A percentile compares a stretch with the other conserved stretches of the same genome.
Evolutionary conservation across 768 basidiomycete species (phyloP).

Genomic region (Pulveroboletus sp.): DNA sequence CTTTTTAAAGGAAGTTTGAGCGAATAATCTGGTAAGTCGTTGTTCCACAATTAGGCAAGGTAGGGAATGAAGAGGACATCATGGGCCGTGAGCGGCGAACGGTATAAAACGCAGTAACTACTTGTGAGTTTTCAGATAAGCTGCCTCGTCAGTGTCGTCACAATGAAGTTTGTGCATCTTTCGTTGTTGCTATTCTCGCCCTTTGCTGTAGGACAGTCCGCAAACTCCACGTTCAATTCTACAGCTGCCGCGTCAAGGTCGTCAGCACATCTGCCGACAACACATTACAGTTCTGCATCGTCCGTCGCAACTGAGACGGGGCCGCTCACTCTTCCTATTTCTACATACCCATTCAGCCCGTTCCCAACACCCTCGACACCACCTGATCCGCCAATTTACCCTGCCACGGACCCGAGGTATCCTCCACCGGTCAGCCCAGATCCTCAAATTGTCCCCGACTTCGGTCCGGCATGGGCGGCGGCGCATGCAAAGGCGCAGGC

Average conservation of each 20-base stretch:
- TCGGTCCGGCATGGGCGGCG: conserved; percentile 43
- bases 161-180: background rate
- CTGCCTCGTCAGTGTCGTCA: background rate
- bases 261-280: background rate
- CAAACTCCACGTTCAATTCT: background rate
- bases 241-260: background rate
- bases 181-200: conserved; percentile 1
- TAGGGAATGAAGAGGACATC: too few species aligned
- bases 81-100: background rate
- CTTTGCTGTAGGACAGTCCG: conserved; percentile 3
- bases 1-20: too few species aligned
- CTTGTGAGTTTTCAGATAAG: background rate
- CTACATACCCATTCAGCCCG: conserved; percentile 44
- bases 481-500: conserved; percentile 55
- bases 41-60: too few species aligned
- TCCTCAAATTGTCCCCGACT: conserved; percentile 36
- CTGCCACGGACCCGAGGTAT: conserved; percentile 46
- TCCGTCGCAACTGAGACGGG: conserved; percentile 18
- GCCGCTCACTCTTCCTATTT: conserved; percentile 33
- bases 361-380: conserved; percentile 55
- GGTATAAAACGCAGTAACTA: background rate
- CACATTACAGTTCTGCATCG: background rate
- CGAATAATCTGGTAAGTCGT: too few species aligned
- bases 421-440: conserved; percentile 49
- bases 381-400: conserved; percentile 48